Evolutionary conservation across 83 land plant genomes (phyloP), one percentile per base, ranked within the genome.

Genomic region (Picea engelmannii): DNA sequence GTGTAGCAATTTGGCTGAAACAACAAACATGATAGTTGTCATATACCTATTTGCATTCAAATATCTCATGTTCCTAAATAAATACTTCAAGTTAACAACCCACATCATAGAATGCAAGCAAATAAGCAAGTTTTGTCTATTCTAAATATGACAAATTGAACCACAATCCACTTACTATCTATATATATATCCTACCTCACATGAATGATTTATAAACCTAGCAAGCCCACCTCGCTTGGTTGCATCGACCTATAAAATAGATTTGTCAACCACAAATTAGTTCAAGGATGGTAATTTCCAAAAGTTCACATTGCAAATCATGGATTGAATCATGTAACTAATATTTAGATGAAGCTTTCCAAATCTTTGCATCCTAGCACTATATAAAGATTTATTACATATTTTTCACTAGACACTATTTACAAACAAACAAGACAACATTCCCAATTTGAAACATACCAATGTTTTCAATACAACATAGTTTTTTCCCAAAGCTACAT

Each of bases 191-290:
- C 40, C 62, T 89, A 94, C 99, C 87, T 97, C 99, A 90, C 99
- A 97, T 20, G 99, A 97, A 85, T 97, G 99, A 65, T 97, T 97
- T 62, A 97, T 94, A 80, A 97, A 97, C 84, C 99, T 94, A 61
- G 99, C 99, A 74, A 95, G 86, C 3, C 99, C 99, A 66, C 99
- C 99, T 79, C 96, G 93, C 62, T 91, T 89, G 31, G 99, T 97
- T 20, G 99, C 99, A 92, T 97, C 99, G 83, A 97, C 99, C 96
- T 96, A 83, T 71, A 61, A 21, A 66, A 25, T 73, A 21, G 58
- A 21, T 68, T n/a, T 8, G 18, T 80, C 23, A 5, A 15, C 23
- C 42, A 7, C 59, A 55, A 55, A 13, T 15, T 55, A 55, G 15
- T 55, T 55, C 4, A 52, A 55, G 59, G 3, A 13, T 55, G 16